Percentiles rank a stretch among this genome's conserved stretches.
Conservation (phyloP, 306 rosid genomes). For the Delonix regia region DNA sequence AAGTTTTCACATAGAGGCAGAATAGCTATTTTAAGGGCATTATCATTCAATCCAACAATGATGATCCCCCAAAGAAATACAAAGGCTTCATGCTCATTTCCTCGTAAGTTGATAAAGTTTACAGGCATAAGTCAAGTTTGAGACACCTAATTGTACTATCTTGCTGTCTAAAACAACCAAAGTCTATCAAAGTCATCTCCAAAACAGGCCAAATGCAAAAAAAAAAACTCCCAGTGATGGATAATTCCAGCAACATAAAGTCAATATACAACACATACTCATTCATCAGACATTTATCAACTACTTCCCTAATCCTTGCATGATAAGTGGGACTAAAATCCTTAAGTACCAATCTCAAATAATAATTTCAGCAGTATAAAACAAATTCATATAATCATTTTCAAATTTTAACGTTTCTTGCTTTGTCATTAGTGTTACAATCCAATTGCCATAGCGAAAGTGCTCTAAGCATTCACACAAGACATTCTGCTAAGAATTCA, state of each 20-base stretch:
- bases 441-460: not conserved
- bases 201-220: not conserved
- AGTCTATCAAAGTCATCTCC: not conserved
- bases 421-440: conserved; percentile 6
- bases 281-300: not conserved
- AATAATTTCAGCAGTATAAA: not conserved
- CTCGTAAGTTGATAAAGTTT: not conserved
- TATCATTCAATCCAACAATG: not conserved
- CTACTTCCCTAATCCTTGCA: not conserved
- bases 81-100: conserved; percentile 2
- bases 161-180: not conserved
- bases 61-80: not conserved
- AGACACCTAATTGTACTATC: not conserved
- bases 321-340: not conserved
- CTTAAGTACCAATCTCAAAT: conserved; percentile 1
- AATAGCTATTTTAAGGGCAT: not conserved
- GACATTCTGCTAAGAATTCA: not conserved
- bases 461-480: not conserved
- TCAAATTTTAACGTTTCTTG: not conserved
- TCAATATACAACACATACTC: not conserved
- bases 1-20: not conserved
- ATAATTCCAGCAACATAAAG: not conserved
- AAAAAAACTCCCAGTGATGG: not conserved
- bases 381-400: not conserved
- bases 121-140: not conserved